These are phyloP conservation scores for Pharnaceum exiguum DNA, from an alignment of 148 eudicot genomes.

Conservation along the genomic window DNA sequence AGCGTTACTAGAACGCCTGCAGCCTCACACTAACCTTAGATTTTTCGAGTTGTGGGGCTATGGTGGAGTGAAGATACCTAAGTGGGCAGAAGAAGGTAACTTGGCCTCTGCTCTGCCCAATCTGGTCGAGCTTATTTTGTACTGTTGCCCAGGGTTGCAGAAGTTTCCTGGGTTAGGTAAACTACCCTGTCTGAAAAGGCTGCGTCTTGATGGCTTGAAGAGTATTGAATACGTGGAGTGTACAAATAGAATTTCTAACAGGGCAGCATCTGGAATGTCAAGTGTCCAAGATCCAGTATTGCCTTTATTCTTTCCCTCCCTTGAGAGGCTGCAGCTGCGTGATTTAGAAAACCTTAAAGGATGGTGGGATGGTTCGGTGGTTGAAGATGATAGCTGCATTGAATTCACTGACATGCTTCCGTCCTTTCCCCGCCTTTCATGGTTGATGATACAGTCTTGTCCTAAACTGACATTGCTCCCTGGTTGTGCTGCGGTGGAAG, in stretches of 20 bases:
- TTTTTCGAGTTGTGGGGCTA: not conserved
- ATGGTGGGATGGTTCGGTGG: conserved; percentile 15
- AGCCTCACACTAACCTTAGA: conserved; percentile 16
- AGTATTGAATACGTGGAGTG: conserved; percentile 15
- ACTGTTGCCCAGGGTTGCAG: not conserved
- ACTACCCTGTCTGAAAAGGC: conserved; percentile 3
- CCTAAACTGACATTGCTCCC: conserved; percentile 8
- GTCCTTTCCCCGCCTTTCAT: conserved; percentile 4
- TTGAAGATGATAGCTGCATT: not conserved
- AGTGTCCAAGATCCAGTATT: too few relatives aligned
- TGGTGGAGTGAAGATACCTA: conserved; percentile 1
- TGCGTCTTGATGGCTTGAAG: not conserved
- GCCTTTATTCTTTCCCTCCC: conserved; percentile 16
- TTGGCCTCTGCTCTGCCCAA: conserved; percentile 9
- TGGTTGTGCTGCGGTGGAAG: conserved; percentile 11
- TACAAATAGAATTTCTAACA: not conserved
- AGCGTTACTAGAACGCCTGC: conserved; percentile 4
- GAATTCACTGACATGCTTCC: not conserved
- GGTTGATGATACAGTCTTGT: not conserved
- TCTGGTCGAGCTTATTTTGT: conserved; percentile 1
- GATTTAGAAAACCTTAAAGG: conserved; percentile 2
- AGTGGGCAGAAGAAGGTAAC: conserved; percentile 14
- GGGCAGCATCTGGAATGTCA: not conserved
- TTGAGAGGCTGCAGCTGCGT: not conserved
- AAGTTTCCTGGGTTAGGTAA: conserved; percentile 10